Conservation (phyloP, 805 yeast genomes). For the Suhomyces sp. region DNA sequence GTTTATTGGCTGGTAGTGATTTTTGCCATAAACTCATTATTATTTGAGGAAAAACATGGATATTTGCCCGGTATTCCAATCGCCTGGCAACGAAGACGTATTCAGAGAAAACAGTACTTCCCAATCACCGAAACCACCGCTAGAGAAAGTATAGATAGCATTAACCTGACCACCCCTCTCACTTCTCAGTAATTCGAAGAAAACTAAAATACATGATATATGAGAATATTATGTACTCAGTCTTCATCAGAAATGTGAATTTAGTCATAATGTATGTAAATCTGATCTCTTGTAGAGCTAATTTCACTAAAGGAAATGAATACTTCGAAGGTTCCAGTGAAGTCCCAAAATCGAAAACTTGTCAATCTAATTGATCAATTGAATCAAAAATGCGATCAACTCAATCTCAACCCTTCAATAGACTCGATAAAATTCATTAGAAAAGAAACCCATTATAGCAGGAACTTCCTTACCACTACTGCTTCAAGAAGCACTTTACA, state of each 20-base stretch:
- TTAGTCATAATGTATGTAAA: background rate
- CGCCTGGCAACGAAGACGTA: slow-evolving; percentile 54
- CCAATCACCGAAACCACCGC: background rate
- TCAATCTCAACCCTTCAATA: too few relatives aligned
- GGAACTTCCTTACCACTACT: too few relatives aligned
- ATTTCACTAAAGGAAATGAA: too few relatives aligned
- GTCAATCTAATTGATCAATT: too few relatives aligned
- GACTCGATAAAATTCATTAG: too few relatives aligned
- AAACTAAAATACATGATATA: background rate
- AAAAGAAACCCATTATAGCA: too few relatives aligned
- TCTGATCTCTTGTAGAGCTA: too few relatives aligned
- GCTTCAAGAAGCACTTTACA: too few relatives aligned
- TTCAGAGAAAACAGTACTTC: slow-evolving; percentile 34
- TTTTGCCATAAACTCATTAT: slow-evolving; percentile 37
- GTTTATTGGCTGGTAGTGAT: slow-evolving; percentile 64
- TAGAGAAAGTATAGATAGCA: slow-evolving; percentile 23
- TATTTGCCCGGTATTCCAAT: slow-evolving; percentile 48
- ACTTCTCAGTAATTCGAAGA: background rate
- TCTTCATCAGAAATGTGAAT: background rate
- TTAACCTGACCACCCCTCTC: slow-evolving; percentile 27
- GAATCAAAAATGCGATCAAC: too few relatives aligned
- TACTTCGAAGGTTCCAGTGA: too few relatives aligned
- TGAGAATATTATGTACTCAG: background rate
- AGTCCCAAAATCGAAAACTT: too few relatives aligned
- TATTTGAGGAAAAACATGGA: slow-evolving; percentile 46